phyloP scores from a whole-genome alignment of 257 asterid genomes.

The Penstemon eatonii region DNA sequence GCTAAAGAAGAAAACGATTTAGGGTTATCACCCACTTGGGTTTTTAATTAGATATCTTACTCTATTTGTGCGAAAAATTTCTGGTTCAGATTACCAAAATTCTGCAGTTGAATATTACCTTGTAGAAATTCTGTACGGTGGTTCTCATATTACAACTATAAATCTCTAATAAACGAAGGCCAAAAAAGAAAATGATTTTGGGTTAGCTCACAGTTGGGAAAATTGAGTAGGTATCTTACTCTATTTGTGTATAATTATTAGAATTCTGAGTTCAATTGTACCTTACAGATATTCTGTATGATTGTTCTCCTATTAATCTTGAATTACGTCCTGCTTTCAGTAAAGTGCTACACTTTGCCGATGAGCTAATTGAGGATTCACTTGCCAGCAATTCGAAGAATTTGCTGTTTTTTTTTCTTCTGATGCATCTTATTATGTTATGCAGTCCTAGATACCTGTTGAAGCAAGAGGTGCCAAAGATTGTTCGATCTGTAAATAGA shows the following conservation, averaged over 20 bases:
- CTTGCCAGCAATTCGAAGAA: conserved; percentile 10
- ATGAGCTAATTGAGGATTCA: conserved; percentile 20
- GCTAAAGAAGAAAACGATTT: background rate
- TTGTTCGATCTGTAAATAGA: conserved; percentile 87
- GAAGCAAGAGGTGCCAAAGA: conserved; percentile 97
- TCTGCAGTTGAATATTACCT: too few species aligned
- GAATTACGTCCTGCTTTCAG: background rate
- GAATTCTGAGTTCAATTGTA: background rate
- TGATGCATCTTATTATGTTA: conserved; percentile 26
- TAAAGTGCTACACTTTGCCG: background rate
- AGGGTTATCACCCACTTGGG: conserved; percentile 4
- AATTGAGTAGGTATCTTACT: background rate
- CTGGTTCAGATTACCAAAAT: background rate
- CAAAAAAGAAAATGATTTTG: background rate
- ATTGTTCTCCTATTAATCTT: conserved; percentile 20
- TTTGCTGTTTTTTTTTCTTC: background rate
- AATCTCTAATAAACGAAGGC: background rate
- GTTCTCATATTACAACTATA: too few species aligned
- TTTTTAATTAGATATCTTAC: background rate
- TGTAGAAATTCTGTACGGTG: too few species aligned
- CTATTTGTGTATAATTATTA: background rate
- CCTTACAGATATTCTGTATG: background rate
- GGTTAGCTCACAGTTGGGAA: background rate
- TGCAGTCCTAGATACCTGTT: conserved; percentile 88
- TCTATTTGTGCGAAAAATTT: conserved; percentile 2